Base-by-base conservation (phyloP, 257 asterid species). In the Primulina tabacum region DNA sequence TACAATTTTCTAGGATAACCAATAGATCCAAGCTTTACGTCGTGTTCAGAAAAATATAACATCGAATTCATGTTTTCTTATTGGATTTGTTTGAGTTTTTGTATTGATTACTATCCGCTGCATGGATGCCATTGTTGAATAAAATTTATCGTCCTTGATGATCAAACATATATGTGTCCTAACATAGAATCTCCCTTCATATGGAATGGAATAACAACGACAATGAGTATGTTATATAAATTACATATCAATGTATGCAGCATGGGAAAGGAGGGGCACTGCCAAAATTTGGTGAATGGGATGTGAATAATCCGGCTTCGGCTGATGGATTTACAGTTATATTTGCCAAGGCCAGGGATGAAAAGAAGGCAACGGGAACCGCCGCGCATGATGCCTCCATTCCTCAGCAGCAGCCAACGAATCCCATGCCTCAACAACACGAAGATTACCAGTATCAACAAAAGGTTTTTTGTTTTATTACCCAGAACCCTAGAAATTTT, bases 231-330 rank as follows among this genome's bases (percentile, higher is more conserved):
- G 38, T 0, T 5, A 32, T 32, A 32, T 32, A 32, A 32, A 32
- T 32, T 32, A 32, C 34, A 32, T 32, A 4, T 32, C 34, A 32
- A 29, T 59, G 60, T 62, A 4, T 33, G 76, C 82, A 84, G 88
- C 85, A 83, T 65, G 89, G 78, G 53, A 78, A 82, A 64, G 91
- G 88, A 14, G 80, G 91, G 85, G 81, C 89, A 2, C 68, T 86
- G 85, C 91, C 91, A 29, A 86, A 86, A 73, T 86, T 86, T 65
- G 91, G 91, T 3, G 88, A 86, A 77, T 86, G 91, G 91, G 91
- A 86, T 77, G 91, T 80, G 68, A 86, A 86, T 40, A 84, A 86
- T 73, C 91, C 91, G 21, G 85, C 91, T 58, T 86, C 91, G 2
- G 91, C 91, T 16, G 89, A 86, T 75, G 91, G 88, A 58, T 86